phyloP scores from a whole-genome alignment of 805 yeast genomes.

The Ascoidea asiatica region DNA sequence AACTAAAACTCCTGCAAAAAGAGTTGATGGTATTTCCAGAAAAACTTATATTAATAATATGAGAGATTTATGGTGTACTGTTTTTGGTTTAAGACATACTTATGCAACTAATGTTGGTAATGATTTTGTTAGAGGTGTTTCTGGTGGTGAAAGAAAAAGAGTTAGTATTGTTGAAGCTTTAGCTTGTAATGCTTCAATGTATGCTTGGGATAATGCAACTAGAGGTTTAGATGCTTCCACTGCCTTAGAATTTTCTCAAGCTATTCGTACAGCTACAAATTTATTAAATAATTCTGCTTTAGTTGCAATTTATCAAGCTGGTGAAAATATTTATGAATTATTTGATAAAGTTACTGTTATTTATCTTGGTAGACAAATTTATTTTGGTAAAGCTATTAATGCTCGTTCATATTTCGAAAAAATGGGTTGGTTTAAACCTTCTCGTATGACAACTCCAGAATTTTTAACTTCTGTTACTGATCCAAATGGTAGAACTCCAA shows the following conservation, averaged over 20 bases:
- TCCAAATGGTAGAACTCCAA: conserved; percentile 42
- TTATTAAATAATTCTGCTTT: conserved; percentile 40
- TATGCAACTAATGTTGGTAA: conserved; percentile 47
- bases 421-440: conserved; percentile 55
- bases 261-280: conserved; percentile 47
- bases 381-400: conserved; percentile 39
- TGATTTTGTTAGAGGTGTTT: conserved; percentile 55
- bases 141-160: conserved; percentile 81
- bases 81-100: conserved; percentile 49
- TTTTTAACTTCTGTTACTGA: conserved; percentile 59
- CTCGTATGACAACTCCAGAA: conserved; percentile 61
- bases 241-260: conserved; percentile 60
- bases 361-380: conserved; percentile 49
- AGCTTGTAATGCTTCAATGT: conserved; percentile 47
- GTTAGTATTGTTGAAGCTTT: conserved; percentile 73
- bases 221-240: conserved; percentile 81
- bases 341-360: conserved; percentile 52
- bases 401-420: conserved; percentile 46
- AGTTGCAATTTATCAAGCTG: conserved; percentile 60
- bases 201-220: conserved; percentile 74
- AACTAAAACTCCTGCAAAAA: conserved; percentile 31
- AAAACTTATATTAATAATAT: conserved; percentile 23
- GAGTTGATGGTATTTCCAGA: conserved; percentile 29
- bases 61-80: conserved; percentile 26
- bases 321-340: conserved; percentile 48